These are phyloP conservation scores for Withania somnifera DNA, from an alignment of 305 asterid species.

Conservation along the genomic window DNA sequence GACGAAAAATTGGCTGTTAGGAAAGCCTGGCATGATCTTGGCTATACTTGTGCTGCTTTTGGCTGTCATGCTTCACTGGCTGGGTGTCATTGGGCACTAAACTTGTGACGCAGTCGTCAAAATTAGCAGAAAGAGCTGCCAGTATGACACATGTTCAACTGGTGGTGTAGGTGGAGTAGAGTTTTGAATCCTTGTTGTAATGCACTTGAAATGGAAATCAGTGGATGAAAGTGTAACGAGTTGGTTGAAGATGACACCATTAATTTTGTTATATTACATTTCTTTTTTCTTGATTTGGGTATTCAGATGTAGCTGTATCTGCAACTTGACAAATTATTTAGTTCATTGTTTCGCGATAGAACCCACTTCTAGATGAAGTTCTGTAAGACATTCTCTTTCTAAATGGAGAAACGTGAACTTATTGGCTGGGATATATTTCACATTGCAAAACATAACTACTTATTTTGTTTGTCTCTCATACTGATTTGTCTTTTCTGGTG, in stretches of 20 bases:
- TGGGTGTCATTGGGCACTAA: conserved; percentile 61
- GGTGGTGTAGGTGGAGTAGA: neutral
- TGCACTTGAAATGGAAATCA: neutral
- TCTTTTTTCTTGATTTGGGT: neutral
- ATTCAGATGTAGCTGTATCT: neutral
- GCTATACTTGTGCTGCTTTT: conserved; percentile 64
- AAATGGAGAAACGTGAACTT: neutral
- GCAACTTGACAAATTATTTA: neutral
- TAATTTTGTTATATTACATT: neutral
- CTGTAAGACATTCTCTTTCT: neutral
- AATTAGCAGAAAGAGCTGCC: neutral
- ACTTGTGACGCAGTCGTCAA: neutral
- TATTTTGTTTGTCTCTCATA: neutral
- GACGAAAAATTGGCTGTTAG: conserved; percentile 79
- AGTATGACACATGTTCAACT: neutral
- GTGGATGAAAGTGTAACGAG: neutral
- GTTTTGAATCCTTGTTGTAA: neutral
- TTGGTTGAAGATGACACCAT: neutral
- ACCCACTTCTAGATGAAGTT: neutral
- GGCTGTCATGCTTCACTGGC: conserved; percentile 69
- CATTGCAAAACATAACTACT: neutral
- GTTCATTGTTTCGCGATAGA: neutral
- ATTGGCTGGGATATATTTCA: neutral
- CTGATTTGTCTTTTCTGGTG: neutral
- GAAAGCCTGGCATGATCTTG: conserved; percentile 71